Conservation (phyloP, 73 alveolate genomes). For the Paraurostyla sp. region DNA sequence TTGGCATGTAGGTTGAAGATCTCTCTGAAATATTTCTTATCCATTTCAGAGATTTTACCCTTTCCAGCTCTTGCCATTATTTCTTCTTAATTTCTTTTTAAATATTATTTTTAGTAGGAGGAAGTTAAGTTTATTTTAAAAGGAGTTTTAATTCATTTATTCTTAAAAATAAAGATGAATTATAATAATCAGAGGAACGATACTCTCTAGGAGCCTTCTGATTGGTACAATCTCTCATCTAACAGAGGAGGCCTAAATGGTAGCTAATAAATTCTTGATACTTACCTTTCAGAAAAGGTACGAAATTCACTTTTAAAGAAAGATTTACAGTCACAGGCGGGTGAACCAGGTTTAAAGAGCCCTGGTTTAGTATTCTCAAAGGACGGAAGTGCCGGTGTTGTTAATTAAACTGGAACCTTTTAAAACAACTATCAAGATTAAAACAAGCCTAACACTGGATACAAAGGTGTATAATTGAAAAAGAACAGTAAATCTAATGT, state of each 20-base stretch:
- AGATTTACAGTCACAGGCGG: not conserved
- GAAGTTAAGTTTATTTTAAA: not conserved
- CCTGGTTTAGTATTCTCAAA: slow-evolving; percentile 33
- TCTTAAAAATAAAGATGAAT: slow-evolving; percentile 58
- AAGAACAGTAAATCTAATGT: not conserved
- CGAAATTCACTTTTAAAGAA: not conserved
- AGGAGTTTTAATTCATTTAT: slow-evolving; percentile 1
- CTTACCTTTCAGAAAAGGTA: not conserved
- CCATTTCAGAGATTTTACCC: slow-evolving; percentile 62
- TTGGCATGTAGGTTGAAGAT: slow-evolving; percentile 73
- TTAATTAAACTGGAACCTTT: not conserved
- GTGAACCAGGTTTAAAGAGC: slow-evolving; percentile 1
- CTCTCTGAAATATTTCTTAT: slow-evolving; percentile 80
- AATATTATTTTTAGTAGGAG: too few relatives aligned
- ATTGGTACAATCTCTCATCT: not conserved
- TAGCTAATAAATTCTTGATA: not conserved
- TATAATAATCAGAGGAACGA: slow-evolving; percentile 40
- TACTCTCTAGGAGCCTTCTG: not conserved
- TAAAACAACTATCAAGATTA: slow-evolving; percentile 1
- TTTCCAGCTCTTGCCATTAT: slow-evolving; percentile 62
- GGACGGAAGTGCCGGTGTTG: not conserved
- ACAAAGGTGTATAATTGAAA: not conserved
- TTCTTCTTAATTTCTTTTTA: not conserved
- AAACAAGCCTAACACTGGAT: not conserved
- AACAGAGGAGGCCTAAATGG: not conserved